These are phyloP conservation scores for Geosmithia morbida DNA, from an alignment of 2,329 filamentous ascomycete genomes.

Conservation along the genomic window DNA sequence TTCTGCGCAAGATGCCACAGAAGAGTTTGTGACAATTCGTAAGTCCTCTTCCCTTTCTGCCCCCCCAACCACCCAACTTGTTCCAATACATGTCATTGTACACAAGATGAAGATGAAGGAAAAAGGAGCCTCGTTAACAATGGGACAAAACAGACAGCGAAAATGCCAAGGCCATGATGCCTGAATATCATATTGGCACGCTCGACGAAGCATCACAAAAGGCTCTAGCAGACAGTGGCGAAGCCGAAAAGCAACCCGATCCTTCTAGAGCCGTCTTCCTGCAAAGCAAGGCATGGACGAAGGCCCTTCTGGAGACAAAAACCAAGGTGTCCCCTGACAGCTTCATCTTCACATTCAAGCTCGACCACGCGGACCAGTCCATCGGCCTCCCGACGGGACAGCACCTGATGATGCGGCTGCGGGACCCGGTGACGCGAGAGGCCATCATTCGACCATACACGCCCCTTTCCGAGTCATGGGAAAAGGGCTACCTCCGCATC, in stretches of 20 bases:
- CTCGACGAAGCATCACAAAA: constrained; percentile 45
- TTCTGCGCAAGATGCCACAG: constrained; percentile 68
- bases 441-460: constrained; percentile 79
- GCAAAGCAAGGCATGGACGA: constrained; percentile 58
- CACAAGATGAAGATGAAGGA: too few species aligned
- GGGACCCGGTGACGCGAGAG: constrained; percentile 55
- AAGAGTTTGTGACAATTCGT: constrained; percentile 90
- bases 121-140: too few species aligned
- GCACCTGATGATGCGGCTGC: constrained; percentile 72
- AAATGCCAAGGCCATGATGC: constrained; percentile 85
- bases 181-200: constrained; percentile 67
- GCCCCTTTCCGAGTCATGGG: constrained; percentile 51
- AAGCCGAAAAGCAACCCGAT: constrained; percentile 19
- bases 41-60: constrained; percentile 21
- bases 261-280: constrained; percentile 50
- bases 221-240: constrained; percentile 27
- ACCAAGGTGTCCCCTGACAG: constrained; percentile 62
- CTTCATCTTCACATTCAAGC: constrained; percentile 65
- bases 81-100: too few species aligned
- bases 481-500: constrained; percentile 54
- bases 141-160: constrained; percentile 58
- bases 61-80: too few species aligned
- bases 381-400: constrained; percentile 74
- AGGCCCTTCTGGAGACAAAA: constrained; percentile 54
- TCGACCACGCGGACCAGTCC: constrained; percentile 55